Conservation (phyloP, 1,284 basidiomycete species). For the Termitomyces sp. region DNA sequence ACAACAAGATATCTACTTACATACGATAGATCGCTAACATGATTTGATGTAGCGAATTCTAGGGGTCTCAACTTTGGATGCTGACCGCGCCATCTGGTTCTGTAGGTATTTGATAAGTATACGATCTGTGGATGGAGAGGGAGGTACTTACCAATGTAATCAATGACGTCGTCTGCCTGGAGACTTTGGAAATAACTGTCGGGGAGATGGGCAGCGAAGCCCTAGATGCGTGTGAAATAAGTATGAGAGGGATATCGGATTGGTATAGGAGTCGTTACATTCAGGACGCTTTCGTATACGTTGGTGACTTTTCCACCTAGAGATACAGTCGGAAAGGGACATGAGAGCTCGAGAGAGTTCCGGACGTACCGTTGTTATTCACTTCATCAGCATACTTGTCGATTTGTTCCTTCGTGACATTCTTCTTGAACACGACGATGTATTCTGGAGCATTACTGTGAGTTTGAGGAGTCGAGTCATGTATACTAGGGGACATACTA, state of each 20-base stretch:
- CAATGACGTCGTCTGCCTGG: constrained; percentile 35
- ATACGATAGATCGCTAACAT: not conserved
- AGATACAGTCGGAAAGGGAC: not conserved
- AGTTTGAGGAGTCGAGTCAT: not conserved
- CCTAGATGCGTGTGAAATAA: constrained; percentile 27
- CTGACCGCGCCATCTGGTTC: constrained; percentile 45
- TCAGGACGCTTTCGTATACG: constrained; percentile 32
- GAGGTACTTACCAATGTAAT: constrained; percentile 47
- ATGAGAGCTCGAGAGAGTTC: not conserved
- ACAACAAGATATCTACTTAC: not conserved
- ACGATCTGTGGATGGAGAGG: not conserved
- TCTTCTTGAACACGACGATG: constrained; percentile 57
- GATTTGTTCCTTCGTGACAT: constrained; percentile 37
- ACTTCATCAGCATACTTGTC: constrained; percentile 38
- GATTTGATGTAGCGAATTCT: not conserved
- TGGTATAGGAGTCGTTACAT: constrained; percentile 18
- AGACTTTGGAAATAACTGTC: constrained; percentile 30
- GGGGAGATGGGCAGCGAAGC: constrained; percentile 49
- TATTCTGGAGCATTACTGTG: constrained; percentile 31
- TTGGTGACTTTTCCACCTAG: constrained; percentile 41
- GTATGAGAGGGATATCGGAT: not conserved
- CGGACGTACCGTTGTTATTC: constrained; percentile 30
- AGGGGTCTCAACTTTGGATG: constrained; percentile 29
- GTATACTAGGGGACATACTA: constrained; percentile 12
- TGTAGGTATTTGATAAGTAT: constrained; percentile 16